Percentiles rank a stretch among this genome's conserved stretches.
Evolutionary conservation across 2,329 filamentous ascomycete species (phyloP).

Genomic region (Geosmithia morbida): DNA sequence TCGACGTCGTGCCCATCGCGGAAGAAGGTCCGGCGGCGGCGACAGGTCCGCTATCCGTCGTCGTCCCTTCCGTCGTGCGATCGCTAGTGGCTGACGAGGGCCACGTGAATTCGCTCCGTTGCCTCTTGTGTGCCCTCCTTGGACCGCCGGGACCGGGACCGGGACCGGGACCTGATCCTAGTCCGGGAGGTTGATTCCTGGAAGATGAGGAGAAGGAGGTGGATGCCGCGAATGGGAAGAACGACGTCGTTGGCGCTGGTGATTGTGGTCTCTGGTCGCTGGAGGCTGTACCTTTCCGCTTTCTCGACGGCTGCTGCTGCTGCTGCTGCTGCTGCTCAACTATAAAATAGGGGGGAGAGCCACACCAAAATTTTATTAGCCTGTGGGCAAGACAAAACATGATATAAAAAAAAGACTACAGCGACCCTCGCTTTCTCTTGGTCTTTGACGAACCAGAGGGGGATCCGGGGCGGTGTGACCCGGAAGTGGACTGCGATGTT

Average conservation of each 20-base stretch:
- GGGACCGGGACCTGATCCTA: constrained; percentile 1
- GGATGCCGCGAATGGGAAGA: constrained; percentile 4
- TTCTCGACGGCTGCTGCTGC: constrained; percentile 18
- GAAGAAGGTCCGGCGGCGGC: not conserved
- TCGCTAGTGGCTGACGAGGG: constrained; percentile 10
- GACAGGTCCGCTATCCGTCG: constrained; percentile 6
- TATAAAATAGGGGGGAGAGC: constrained; percentile 27
- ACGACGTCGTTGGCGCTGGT: not conserved
- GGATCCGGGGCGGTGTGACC: constrained; percentile 53
- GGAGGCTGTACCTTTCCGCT: constrained; percentile 8
- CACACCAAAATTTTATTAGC: constrained; percentile 14
- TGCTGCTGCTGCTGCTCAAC: constrained; percentile 73
- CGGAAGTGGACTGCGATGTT: constrained; percentile 37
- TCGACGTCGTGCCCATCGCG: no score
- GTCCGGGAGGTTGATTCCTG: constrained; percentile 8
- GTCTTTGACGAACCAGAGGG: constrained; percentile 58
- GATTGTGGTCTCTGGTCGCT: constrained; percentile 13
- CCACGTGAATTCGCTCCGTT: constrained; percentile 21
- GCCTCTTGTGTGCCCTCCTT: constrained; percentile 17
- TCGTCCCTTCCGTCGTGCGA: constrained; percentile 5
- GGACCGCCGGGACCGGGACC: no score
- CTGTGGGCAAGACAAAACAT: no score
- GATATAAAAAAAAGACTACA: no score
- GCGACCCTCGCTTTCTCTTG: constrained; percentile 26
- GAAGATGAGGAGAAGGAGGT: constrained; percentile 10